Evolutionary conservation across 257 asterid species (phyloP), one percentile per base, ranked within the genome.

Genomic region (Capsicum chinense): DNA sequence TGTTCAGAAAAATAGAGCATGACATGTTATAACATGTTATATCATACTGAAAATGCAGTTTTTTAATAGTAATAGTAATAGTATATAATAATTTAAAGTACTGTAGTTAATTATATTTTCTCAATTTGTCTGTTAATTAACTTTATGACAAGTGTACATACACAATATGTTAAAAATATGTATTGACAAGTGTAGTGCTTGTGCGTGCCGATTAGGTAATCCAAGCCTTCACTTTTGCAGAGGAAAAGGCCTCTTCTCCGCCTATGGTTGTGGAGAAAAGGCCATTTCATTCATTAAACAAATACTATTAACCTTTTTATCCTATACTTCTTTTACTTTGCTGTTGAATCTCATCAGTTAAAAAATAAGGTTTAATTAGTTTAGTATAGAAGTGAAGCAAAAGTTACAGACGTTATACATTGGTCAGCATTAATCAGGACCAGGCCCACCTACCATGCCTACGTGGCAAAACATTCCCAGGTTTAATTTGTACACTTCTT

Each of bases 161-260:
- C 0, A 69, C 33, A 78, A 48, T 81, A 63, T 73, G 58, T 50
- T 14, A 6, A 4, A 0, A 68, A 44, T 14, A 26, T 71, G 64
- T 80, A 80, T 7, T 39, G 17, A 58, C 42, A 42, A 81, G 88
- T 80, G 85, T 85, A 82, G 88, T 83, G 87, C 89, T 87, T 88
- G 83, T 87, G 93, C 91, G 90, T 88, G 91, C 90, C 87, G 91
- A 83, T 85, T 19, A 60, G 90, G 86, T 84, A 86, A 90, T 86
- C 90, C 85, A 83, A 76, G 26, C 83, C 93, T 79, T 85, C 89
- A 87, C 91, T 87, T 85, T 85, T 85, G 87, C 89, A 86, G 79
- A 59, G 85, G 17, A n/a, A 3, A 48, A n/a, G 82, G 79, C 56
- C 67, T 50, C 12, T 84, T 84, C 86, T 58, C 74, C 44, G 84